Evolutionary conservation across 441 rosid species (phyloP), one percentile per base, ranked within the genome.

Genomic region (Pelargonium fulgidum): DNA sequence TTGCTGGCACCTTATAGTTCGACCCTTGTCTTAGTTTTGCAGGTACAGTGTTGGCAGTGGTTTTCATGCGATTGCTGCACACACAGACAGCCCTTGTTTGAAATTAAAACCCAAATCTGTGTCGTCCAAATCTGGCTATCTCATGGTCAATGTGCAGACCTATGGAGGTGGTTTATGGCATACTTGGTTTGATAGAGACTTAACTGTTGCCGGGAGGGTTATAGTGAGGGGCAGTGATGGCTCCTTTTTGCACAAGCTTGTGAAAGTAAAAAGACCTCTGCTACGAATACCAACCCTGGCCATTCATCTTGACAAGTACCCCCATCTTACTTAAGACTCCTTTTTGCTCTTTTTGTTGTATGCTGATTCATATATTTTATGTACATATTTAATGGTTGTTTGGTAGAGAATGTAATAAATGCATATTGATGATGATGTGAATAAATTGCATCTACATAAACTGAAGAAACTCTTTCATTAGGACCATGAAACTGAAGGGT

Each of bases 121-220:
- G 8, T 91, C 96, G 29, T 81, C 90, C 17, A 90, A 89, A 70
- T 87, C 97, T 68, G 84, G 87, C 63, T 91, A 85, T 75, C 81
- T 91, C 64, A 91, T 91, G 94, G 94, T 91, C 62, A 89, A 88
- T 78, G 97, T 93, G 78, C 97, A 93, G 79, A 91, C 96, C 24
- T 93, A 93, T 74, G 98, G 98, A 17, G 86, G 89, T 79, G 98
- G 97, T 77, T 81, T 93, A 75, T 93, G 98, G 98, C 94, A 93
- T 62, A 93, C 98, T 12, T 93, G 98, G 98, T 93, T 93, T 72
- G 97, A 91, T 76, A 84, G 98, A 73, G 98, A 93, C 77, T 81
- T 93, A 82, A 93, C 90, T 80, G 94, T 91, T 80, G 98, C 98
- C 0, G 98, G 98, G 65, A 84, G 98, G 81, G 94, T 81, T 41